Evolutionary conservation across 192 early-diverging fungal species (phyloP).

Genomic region (Gigaspora rosea): DNA sequence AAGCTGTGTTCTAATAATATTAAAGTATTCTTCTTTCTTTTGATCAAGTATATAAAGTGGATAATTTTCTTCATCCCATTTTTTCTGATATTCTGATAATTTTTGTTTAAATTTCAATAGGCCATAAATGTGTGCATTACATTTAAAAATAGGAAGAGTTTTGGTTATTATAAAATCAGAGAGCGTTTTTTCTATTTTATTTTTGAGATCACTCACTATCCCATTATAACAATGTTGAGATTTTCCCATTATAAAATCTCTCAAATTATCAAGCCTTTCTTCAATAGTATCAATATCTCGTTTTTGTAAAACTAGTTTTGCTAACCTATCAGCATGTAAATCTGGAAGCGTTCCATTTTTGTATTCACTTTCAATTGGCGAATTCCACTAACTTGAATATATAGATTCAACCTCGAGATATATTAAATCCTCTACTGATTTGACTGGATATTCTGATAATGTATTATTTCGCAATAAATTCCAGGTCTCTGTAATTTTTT

Average conservation of each 20-base stretch:
- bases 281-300: neutral
- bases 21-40: conserved; percentile 23
- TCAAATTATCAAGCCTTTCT: neutral
- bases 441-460: neutral
- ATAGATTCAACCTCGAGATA: conserved; percentile 3
- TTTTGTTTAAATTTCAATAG: conserved; percentile 14
- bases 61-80: conserved; percentile 21
- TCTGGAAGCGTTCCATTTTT: neutral
- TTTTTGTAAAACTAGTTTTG: no score
- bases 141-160: conserved; percentile 5
- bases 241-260: neutral
- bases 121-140: conserved; percentile 1
- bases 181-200: neutral
- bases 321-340: neutral
- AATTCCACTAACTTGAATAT: no score
- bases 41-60: conserved; percentile 22
- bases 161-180: no score
- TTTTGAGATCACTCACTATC: conserved; percentile 21
- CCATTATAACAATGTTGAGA: conserved; percentile 1
- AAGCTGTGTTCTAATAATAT: conserved; percentile 12
- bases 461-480: neutral
- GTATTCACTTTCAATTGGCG: no score
- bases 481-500: conserved; percentile 5
- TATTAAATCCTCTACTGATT: conserved; percentile 1
- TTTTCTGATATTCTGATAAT: neutral